Evolutionary conservation across 2,329 filamentous ascomycete genomes (phyloP).

Genomic region (Exophiala aquamarina): DNA sequence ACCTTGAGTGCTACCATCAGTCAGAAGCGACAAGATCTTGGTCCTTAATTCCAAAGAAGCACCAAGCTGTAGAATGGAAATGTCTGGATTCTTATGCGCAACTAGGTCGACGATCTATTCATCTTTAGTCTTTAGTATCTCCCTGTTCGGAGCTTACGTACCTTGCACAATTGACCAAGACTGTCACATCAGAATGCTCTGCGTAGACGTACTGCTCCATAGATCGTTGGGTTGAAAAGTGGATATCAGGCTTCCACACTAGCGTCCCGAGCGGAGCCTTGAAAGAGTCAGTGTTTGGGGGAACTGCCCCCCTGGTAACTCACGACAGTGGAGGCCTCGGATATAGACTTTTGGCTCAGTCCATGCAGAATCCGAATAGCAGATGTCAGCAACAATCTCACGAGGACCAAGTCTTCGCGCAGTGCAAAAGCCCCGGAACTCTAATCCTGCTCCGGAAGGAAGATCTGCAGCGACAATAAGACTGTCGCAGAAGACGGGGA

Average conservation of each 20-base stretch:
- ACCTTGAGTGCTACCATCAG: too few species aligned
- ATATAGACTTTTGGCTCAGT: constrained; percentile 5
- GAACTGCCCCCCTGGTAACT: neutral
- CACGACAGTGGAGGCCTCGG: neutral
- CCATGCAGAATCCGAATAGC: constrained; percentile 5
- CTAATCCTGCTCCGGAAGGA: constrained; percentile 13
- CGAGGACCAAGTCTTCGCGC: neutral
- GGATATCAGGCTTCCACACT: constrained; percentile 2
- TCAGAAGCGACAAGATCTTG: too few species aligned
- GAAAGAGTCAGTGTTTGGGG: neutral
- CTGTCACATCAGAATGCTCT: too few species aligned
- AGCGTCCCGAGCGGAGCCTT: constrained; percentile 3
- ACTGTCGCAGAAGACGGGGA: constrained; percentile 3
- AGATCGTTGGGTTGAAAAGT: neutral
- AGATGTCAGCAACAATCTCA: constrained; percentile 7
- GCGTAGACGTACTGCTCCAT: neutral
- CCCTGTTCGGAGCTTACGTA: neutral
- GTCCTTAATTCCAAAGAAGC: too few species aligned
- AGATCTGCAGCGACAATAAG: constrained; percentile 6
- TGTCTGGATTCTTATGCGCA: neutral
- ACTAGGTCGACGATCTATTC: neutral
- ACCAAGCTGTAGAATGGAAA: constrained; percentile 1
- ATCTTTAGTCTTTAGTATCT: neutral
- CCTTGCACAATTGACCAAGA: too few species aligned
- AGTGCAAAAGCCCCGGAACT: constrained; percentile 10